Base-by-base conservation (phyloP, 2,329 filamentous ascomycete genomes). In the Paracoccidioides brasiliensis region DNA sequence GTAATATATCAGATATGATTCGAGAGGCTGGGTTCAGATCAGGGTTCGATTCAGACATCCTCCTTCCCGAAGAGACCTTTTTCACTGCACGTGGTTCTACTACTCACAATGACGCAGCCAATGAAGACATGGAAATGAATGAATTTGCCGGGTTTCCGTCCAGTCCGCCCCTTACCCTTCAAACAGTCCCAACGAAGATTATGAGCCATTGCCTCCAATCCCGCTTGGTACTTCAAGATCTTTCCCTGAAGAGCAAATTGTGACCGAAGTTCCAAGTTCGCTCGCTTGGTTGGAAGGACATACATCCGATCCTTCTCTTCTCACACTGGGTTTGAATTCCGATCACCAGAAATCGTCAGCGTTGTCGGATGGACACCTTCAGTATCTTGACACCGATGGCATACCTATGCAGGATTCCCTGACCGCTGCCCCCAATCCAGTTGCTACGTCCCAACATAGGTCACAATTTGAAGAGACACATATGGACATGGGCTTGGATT, bases 1-100 rank as follows among this genome's bases (percentile, higher is more conserved):
- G 66, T 9, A 70, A 75, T 30, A 76, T 77, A 42, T 71, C 70
- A 49, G 62, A 70, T 44, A 64, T 78, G 50, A 78, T 78, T 43
- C 70, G 68, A 51, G 72, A 78, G 50, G 75, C 74, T 12, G 76
- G 75, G 3, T 78, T 77, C 62, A 68, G 74, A 40, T 74, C 74
- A 28, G 70, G 70, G 15, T 61, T 78, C 45, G 70, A 74, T 52
- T 72, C 73, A 3, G 69, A 75, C 12, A 55, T 66, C 41, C 56
- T 60, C 15, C 48, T 30, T 12, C 53, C 53, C 15, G 44, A 44
- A 32, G 41, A 56, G 30, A 22, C 12, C 22, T 44, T 37, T 33
- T 45, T 41, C n/a, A 30, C 33, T 4, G 14, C 33, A 12, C n/a
- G 53, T 12, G 28, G 14, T 5, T 35, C 42, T 12, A 44, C 43